These are phyloP conservation scores for Pleurotus giganteus DNA, from an alignment of 768 basidiomycete species.

Conservation along the genomic window DNA sequence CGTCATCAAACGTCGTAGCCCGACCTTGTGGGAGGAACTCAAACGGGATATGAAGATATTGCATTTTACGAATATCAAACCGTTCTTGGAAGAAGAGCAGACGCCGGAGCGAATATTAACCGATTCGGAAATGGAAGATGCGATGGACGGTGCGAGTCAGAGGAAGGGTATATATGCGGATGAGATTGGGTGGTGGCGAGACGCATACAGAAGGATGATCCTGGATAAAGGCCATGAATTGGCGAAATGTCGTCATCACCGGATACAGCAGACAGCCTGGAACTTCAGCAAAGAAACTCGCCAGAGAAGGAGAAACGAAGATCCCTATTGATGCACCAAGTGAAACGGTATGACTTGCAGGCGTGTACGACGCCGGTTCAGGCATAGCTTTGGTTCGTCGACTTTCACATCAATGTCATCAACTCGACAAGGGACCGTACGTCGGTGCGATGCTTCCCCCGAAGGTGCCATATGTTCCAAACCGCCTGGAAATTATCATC, in stretches of 20 bases:
- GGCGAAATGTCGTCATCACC: background rate
- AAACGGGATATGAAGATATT: conserved; percentile 27
- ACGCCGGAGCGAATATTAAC: conserved; percentile 18
- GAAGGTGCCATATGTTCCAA: too few species aligned
- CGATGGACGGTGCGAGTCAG: conserved; percentile 17
- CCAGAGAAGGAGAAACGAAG: too few species aligned
- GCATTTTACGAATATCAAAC: conserved; percentile 31
- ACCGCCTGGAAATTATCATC: too few species aligned
- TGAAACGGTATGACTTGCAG: too few species aligned
- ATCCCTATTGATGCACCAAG: too few species aligned
- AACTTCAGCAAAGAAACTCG: too few species aligned
- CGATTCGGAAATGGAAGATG: conserved; percentile 20
- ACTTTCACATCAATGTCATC: too few species aligned
- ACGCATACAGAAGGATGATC: conserved; percentile 28
- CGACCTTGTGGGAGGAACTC: conserved; percentile 27
- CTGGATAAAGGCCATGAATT: conserved; percentile 2
- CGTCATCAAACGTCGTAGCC: conserved; percentile 29
- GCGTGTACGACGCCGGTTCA: too few species aligned
- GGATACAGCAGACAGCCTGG: background rate
- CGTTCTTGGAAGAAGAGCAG: conserved; percentile 27
- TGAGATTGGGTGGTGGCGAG: conserved; percentile 32
- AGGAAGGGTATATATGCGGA: conserved; percentile 25
- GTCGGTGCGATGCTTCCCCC: too few species aligned
- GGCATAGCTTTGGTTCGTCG: too few species aligned
- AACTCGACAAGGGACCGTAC: too few species aligned